Conservation (phyloP, 306 rosid species). For the Medicago ruthenica region DNA sequence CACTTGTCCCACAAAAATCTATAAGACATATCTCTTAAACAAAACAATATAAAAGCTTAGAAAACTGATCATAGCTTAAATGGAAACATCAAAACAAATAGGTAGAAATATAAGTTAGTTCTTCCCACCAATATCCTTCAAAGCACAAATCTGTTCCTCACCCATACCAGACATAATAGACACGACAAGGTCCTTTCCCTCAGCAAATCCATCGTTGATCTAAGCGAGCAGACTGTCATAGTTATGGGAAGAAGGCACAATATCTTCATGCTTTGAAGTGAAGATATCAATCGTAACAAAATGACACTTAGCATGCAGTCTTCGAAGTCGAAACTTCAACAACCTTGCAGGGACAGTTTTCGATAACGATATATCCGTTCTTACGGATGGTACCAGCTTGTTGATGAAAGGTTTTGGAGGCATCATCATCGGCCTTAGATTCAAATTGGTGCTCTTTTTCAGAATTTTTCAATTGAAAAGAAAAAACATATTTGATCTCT, state of each 20-base stretch:
- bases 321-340: conserved; percentile 32
- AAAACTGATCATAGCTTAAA: conserved; percentile 46
- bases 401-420: conserved; percentile 80
- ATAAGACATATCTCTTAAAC: conserved; percentile 38
- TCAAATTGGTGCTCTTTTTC: conserved; percentile 84
- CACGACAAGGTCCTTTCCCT: conserved; percentile 75
- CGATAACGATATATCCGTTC: conserved; percentile 74
- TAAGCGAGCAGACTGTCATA: conserved; percentile 61
- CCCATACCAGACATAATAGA: conserved; percentile 87
- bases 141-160: conserved; percentile 76
- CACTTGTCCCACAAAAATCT: conserved; percentile 40
- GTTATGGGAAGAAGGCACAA: conserved; percentile 79
- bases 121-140: conserved; percentile 81
- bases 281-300: conserved; percentile 79
- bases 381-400: conserved; percentile 83
- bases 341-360: conserved; percentile 78
- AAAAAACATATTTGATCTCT: too few relatives aligned
- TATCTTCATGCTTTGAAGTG: conserved; percentile 72
- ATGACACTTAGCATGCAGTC: conserved; percentile 64
- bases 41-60: conserved; percentile 41
- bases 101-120: conserved; percentile 40
- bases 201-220: conserved; percentile 79
- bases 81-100: conserved; percentile 47
- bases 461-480: too few relatives aligned
- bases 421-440: conserved; percentile 81